These are phyloP conservation scores for Marasmius tenuissimus DNA, from an alignment of 1,284 basidiomycete species.

Conservation along the genomic window DNA sequence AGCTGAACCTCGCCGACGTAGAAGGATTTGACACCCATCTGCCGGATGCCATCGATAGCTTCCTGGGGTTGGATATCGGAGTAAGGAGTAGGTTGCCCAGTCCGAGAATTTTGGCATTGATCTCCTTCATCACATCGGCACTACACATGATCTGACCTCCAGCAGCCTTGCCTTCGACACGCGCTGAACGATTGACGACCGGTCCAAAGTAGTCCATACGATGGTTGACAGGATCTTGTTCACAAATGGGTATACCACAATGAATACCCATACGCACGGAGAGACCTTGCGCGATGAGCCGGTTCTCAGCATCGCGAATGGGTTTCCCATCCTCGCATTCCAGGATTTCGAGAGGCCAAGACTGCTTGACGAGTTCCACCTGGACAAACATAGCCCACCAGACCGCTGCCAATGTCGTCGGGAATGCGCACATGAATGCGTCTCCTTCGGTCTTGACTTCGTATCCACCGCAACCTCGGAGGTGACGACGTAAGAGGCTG, in stretches of 20 bases:
- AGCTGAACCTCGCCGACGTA: slow-evolving; percentile 89
- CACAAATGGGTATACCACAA: slow-evolving; percentile 89
- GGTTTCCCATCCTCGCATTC: slow-evolving; percentile 92
- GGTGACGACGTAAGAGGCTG: slow-evolving; percentile 79
- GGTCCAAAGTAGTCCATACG: slow-evolving; percentile 98
- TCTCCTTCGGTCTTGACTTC: slow-evolving; percentile 99
- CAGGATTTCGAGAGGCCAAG: slow-evolving; percentile 94
- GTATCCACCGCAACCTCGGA: slow-evolving; percentile 94
- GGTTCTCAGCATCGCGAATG: slow-evolving; percentile 69
- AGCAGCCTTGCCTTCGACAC: slow-evolving; percentile 82
- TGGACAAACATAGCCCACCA: slow-evolving; percentile 95
- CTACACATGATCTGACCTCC: slow-evolving; percentile 97
- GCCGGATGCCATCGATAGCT: slow-evolving; percentile 71
- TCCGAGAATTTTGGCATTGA: slow-evolving; percentile 65
- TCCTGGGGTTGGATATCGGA: slow-evolving; percentile 53
- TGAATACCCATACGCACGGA: slow-evolving; percentile 99
- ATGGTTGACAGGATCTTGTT: slow-evolving; percentile 90
- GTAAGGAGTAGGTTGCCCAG: slow-evolving; percentile 56
- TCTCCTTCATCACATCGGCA: slow-evolving; percentile 85
- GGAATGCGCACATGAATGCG: slow-evolving; percentile 98
- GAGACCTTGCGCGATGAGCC: slow-evolving; percentile 83
- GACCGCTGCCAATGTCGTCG: slow-evolving; percentile 82
- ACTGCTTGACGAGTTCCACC: slow-evolving; percentile 78
- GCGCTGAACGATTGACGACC: slow-evolving; percentile 90
- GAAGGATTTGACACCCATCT: slow-evolving; percentile 75